Conservation (phyloP, 2,329 filamentous ascomycete species). For the Colletotrichum sp. region DNA sequence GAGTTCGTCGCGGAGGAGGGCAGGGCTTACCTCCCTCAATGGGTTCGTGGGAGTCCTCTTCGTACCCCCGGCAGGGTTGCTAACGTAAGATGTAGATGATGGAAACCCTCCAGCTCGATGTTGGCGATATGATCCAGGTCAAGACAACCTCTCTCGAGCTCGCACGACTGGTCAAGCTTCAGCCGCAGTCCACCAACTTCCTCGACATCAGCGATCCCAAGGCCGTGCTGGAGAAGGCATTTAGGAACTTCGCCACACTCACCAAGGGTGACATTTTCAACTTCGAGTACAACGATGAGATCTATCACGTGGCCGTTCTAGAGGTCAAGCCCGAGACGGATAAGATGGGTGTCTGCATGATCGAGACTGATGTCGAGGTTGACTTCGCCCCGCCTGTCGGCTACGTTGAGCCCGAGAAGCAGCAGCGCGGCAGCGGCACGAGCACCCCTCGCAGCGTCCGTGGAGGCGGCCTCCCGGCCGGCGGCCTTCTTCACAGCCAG, state of each 20-base stretch:
- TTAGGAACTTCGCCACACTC: conserved; percentile 92
- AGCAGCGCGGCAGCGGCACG: conserved; percentile 69
- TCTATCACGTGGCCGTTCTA: conserved; percentile 91
- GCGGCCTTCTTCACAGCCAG: conserved; percentile 79
- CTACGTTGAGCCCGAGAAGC: conserved; percentile 83
- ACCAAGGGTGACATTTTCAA: conserved; percentile 95
- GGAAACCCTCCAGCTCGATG: conserved; percentile 86
- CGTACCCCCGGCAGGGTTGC: neutral
- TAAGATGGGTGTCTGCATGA: conserved; percentile 88
- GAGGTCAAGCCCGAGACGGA: conserved; percentile 88
- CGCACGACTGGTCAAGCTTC: conserved; percentile 92
- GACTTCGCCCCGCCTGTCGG: conserved; percentile 95
- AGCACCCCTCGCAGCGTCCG: conserved; percentile 78
- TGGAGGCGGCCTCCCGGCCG: conserved; percentile 64
- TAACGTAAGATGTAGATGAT: conserved; percentile 70
- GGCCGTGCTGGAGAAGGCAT: conserved; percentile 94
- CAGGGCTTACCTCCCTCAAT: conserved; percentile 93
- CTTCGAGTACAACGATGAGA: conserved; percentile 93
- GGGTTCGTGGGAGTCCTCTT: conserved; percentile 60
- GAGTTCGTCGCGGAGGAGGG: conserved; percentile 99
- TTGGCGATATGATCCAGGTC: conserved; percentile 92
- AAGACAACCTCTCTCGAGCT: conserved; percentile 92
- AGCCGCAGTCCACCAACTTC: conserved; percentile 91
- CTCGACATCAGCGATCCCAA: conserved; percentile 97
- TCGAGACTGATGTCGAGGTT: conserved; percentile 95